These are phyloP conservation scores for Solanum bulbocastanum DNA, from an alignment of 257 asterid species.

Conservation along the genomic window DNA sequence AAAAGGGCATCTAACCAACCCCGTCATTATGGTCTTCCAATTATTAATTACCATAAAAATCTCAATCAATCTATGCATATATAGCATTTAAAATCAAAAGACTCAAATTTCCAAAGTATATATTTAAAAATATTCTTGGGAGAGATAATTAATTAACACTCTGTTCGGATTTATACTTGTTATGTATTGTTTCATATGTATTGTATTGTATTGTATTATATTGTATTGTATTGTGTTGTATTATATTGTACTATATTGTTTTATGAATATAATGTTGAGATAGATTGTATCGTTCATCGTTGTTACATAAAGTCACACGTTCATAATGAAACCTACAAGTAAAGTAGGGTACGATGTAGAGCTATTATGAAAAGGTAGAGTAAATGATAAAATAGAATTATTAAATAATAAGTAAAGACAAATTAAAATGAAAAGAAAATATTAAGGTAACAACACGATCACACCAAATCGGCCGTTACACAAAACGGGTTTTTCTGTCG, in stretches of 20 bases:
- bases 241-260: no score
- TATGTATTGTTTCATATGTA: no score
- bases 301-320: not conserved
- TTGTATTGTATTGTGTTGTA: no score
- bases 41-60: not conserved
- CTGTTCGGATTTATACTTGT: no score
- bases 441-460: not conserved
- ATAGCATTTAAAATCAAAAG: not conserved
- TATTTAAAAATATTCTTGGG: not conserved
- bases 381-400: not conserved
- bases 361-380: not conserved
- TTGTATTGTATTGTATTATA: no score
- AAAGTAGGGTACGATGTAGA: not conserved
- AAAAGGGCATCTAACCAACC: not conserved
- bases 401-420: not conserved
- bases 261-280: not conserved
- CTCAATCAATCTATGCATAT: not conserved
- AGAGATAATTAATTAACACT: not conserved
- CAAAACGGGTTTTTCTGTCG: no score
- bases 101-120: not conserved
- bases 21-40: not conserved
- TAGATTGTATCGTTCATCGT: not conserved
- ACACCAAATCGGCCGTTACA: not conserved
- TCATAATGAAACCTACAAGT: no score
- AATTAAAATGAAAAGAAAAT: no score